A percentile compares a stretch with the other conserved stretches of the same genome.
Conservation (phyloP, 2,329 filamentous ascomycete species). For the Acrodontium crateriforme region DNA sequence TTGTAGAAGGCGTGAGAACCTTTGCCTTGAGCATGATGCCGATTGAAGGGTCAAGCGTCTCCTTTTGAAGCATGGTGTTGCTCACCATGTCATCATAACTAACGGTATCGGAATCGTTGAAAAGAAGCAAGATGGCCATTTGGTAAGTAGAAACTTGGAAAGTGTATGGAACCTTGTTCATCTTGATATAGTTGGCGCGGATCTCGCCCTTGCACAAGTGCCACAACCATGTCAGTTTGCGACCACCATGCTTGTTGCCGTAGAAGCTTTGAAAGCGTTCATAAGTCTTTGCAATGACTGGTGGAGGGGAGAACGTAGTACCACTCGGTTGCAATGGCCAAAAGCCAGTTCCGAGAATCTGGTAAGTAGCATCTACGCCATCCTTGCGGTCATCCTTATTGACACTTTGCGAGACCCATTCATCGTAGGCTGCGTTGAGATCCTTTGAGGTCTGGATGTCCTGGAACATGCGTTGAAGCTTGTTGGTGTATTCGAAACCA, state of each 20-base stretch:
- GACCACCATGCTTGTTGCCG: conserved; percentile 88
- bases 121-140: conserved; percentile 88
- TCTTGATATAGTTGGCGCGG: conserved; percentile 81
- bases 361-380: conserved; percentile 72
- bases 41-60: conserved; percentile 76
- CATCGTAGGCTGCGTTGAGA: conserved; percentile 77
- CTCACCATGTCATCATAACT: conserved; percentile 78
- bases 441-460: conserved; percentile 99
- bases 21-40: conserved; percentile 85
- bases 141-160: conserved; percentile 97
- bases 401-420: conserved; percentile 55
- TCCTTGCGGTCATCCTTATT: conserved; percentile 52
- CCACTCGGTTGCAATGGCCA: conserved; percentile 84
- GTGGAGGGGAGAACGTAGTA: conserved; percentile 77
- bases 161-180: conserved; percentile 78
- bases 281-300: conserved; percentile 72
- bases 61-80: conserved; percentile 63
- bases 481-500: conserved; percentile 98
- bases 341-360: conserved; percentile 89
- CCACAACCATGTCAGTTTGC: conserved; percentile 97
- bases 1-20: conserved; percentile 59
- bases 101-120: conserved; percentile 80
- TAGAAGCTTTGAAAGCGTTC: conserved; percentile 87
- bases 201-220: conserved; percentile 96
- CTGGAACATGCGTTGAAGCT: conserved; percentile 98